These are phyloP conservation scores for Colletotrichum sp. DNA, from an alignment of 2,329 filamentous ascomycete genomes.

Conservation along the genomic window DNA sequence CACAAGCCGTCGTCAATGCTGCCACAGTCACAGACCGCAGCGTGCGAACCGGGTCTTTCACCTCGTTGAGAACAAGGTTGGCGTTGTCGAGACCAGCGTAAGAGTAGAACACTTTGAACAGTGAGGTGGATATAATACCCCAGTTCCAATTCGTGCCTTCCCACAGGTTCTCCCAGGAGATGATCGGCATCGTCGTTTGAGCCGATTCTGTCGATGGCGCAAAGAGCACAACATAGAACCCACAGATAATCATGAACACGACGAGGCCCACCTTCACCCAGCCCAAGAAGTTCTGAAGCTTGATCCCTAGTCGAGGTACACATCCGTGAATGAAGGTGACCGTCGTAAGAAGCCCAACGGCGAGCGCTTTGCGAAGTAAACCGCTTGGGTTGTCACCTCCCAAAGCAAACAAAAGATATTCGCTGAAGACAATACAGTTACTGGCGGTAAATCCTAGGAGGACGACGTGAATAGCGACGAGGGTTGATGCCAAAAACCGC, in stretches of 20 bases:
- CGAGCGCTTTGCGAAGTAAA: constrained; percentile 58
- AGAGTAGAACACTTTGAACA: constrained; percentile 74
- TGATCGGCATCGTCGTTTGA: neutral
- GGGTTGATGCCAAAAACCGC: constrained; percentile 66
- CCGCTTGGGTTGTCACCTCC: constrained; percentile 55
- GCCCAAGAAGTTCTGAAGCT: constrained; percentile 65
- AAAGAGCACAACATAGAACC: constrained; percentile 62
- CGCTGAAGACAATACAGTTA: constrained; percentile 73
- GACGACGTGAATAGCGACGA: constrained; percentile 68
- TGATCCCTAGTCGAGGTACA: constrained; percentile 61
- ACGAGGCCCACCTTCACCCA: constrained; percentile 68
- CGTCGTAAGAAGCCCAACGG: constrained; percentile 58
- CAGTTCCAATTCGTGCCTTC: constrained; percentile 72
- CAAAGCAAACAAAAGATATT: constrained; percentile 67
- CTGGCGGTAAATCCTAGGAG: constrained; percentile 71
- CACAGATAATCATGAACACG: constrained; percentile 65
- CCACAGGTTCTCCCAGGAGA: constrained; percentile 62
- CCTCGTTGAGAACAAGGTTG: constrained; percentile 75
- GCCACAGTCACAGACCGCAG: constrained; percentile 65
- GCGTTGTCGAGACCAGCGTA: constrained; percentile 71
- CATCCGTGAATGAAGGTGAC: constrained; percentile 66
- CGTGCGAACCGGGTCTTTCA: constrained; percentile 70
- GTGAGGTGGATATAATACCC: constrained; percentile 68
- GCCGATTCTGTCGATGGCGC: constrained; percentile 26
- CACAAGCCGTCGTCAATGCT: constrained; percentile 65